Evolutionary conservation across 108 stramenopile species (phyloP).

Genomic region (Skeletonema costatum): DNA sequence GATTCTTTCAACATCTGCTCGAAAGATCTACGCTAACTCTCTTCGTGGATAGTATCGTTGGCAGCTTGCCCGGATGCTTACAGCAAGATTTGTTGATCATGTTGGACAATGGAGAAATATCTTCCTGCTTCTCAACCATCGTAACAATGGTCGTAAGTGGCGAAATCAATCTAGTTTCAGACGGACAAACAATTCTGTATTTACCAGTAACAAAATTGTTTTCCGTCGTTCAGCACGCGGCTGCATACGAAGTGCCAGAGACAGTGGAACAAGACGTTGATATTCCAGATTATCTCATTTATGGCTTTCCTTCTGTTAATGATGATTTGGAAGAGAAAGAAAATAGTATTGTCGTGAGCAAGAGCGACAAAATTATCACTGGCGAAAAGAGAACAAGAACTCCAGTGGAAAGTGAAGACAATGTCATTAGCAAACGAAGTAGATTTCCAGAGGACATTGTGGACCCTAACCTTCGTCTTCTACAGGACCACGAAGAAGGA

Average conservation of each 20-base stretch:
- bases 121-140: slow-evolving; percentile 29
- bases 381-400: slow-evolving; percentile 8
- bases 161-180: slow-evolving; percentile 21
- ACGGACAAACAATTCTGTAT: slow-evolving; percentile 17
- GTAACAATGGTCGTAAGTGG: slow-evolving; percentile 30
- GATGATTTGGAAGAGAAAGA: slow-evolving; percentile 10
- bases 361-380: not conserved
- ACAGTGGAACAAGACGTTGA: not conserved
- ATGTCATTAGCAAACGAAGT: slow-evolving; percentile 3
- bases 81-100: slow-evolving; percentile 21
- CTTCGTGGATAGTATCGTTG: slow-evolving; percentile 7
- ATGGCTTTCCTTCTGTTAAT: not conserved
- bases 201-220: slow-evolving; percentile 15
- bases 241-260: slow-evolving; percentile 8
- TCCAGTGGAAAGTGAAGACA: slow-evolving; percentile 2
- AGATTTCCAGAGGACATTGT: not conserved
- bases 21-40: slow-evolving; percentile 17
- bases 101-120: slow-evolving; percentile 29
- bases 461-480: not conserved
- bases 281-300: slow-evolving; percentile 10
- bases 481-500: not conserved
- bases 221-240: slow-evolving; percentile 12
- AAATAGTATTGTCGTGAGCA: not conserved
- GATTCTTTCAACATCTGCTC: slow-evolving; percentile 18
- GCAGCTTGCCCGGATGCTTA: not conserved